Evolutionary conservation across 2,329 filamentous ascomycete genomes (phyloP).

Genomic region (Escovopsis sp.): DNA sequence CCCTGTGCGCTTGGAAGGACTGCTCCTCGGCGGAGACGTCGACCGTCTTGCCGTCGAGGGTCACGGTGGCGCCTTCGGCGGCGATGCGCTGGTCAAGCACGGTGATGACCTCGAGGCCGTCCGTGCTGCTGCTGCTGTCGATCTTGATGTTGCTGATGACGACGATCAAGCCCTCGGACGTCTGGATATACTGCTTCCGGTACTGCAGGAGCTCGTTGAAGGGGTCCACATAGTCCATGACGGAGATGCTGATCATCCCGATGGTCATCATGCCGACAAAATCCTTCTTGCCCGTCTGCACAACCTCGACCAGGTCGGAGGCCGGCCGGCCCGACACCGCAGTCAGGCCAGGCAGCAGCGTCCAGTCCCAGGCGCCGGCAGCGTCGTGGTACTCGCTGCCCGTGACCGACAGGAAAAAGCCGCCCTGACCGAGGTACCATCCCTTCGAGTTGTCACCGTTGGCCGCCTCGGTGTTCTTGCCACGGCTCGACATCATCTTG

Average conservation of each 20-base stretch:
- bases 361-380: slow-evolving; percentile 12
- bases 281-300: slow-evolving; percentile 6
- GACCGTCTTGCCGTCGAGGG: slow-evolving; percentile 4
- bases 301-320: slow-evolving; percentile 1
- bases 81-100: slow-evolving; percentile 10
- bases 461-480: slow-evolving; percentile 9
- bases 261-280: slow-evolving; percentile 12
- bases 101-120: slow-evolving; percentile 5
- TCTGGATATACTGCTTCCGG: slow-evolving; percentile 10
- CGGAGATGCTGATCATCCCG: slow-evolving; percentile 8
- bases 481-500: slow-evolving; percentile 10
- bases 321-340: slow-evolving; percentile 7
- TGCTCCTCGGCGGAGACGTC: neutral
- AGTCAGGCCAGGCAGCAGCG: slow-evolving; percentile 11
- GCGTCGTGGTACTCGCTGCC: slow-evolving; percentile 13
- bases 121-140: neutral
- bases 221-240: slow-evolving; percentile 10
- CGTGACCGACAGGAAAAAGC: slow-evolving; percentile 10
- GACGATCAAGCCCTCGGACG: slow-evolving; percentile 10
- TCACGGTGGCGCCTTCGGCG: slow-evolving; percentile 3
- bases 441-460: slow-evolving; percentile 11
- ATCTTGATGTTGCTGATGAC: slow-evolving; percentile 6
- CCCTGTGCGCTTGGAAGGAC: slow-evolving; percentile 1
- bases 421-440: slow-evolving; percentile 12
- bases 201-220: slow-evolving; percentile 8